A percentile compares a stretch with the other conserved stretches of the same genome.
phyloP scores from a whole-genome alignment of 208 protist genomes.

The Leishmania mexicana region DNA sequence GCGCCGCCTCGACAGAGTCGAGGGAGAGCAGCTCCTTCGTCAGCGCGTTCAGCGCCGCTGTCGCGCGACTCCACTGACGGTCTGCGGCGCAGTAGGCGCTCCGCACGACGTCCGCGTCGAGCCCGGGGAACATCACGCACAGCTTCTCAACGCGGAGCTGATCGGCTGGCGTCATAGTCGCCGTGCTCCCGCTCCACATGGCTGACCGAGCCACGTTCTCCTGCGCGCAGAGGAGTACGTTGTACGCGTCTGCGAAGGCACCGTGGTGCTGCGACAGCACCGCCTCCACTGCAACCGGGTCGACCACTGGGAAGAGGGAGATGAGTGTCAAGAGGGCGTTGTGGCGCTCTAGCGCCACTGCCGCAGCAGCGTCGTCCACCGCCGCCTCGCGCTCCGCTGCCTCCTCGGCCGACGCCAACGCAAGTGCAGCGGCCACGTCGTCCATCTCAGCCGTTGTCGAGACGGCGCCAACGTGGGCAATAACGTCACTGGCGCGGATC shows the following conservation, averaged over 20 bases:
- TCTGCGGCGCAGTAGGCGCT: conserved; percentile 45
- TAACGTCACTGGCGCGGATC: conserved; percentile 33
- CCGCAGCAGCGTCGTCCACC: conserved; percentile 14
- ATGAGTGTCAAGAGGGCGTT: conserved; percentile 71
- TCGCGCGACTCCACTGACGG: conserved; percentile 36
- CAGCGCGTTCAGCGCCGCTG: conserved; percentile 55
- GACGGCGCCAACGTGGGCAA: conserved; percentile 28
- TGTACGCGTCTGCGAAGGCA: conserved; percentile 68
- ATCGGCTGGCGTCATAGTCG: conserved; percentile 42
- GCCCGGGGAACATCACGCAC: conserved; percentile 51
- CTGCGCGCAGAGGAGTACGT: conserved; percentile 55
- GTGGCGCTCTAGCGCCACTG: conserved; percentile 20
- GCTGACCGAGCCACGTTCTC: conserved; percentile 43
- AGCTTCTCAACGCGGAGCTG: conserved; percentile 52
- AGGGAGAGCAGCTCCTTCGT: conserved; percentile 42
- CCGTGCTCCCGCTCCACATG: conserved; percentile 42
- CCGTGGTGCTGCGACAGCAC: conserved; percentile 42
- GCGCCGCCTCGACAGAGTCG: conserved; percentile 6
- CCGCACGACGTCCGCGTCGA: conserved; percentile 54
- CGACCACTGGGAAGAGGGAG: conserved; percentile 62
- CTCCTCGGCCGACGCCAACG: conserved; percentile 50
- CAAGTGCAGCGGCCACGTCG: conserved; percentile 42
- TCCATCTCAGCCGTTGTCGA: conserved; percentile 9
- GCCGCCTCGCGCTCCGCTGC: conserved; percentile 33
- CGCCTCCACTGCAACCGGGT: conserved; percentile 50